Percentiles rank a stretch among this genome's conserved stretches.
Conservation (phyloP, 129 eudicot species). For the Mikania micrantha region DNA sequence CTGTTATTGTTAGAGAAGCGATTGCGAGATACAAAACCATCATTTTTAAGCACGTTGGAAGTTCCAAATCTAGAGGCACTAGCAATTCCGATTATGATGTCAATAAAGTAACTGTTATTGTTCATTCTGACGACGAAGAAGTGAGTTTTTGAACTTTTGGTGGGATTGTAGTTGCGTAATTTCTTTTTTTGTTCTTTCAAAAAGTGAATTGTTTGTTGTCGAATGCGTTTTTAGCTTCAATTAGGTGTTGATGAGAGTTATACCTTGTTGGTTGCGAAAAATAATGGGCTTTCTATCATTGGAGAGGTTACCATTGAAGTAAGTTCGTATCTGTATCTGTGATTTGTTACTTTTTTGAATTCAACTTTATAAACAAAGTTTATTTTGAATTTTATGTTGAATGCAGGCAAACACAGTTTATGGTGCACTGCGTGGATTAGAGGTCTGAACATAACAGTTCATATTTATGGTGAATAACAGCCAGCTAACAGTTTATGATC, state of each 20-base stretch:
- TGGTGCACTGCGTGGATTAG: constrained; percentile 93
- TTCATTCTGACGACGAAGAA: constrained; percentile 52
- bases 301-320: constrained; percentile 76
- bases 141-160: constrained; percentile 23
- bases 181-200: neutral
- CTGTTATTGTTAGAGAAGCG: constrained; percentile 47
- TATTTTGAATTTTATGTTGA: neutral
- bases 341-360: neutral
- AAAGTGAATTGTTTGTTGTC: constrained; percentile 2
- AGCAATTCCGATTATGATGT: constrained; percentile 35
- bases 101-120: constrained; percentile 36
- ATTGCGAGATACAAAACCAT: constrained; percentile 56
- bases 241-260: constrained; percentile 94
- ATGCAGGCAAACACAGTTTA: constrained; percentile 89
- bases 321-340: neutral
- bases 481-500: neutral
- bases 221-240: constrained; percentile 47
- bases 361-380: neutral
- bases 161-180: neutral
- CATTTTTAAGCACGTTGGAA: constrained; percentile 47
- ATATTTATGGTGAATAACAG: neutral
- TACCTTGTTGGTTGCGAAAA: constrained; percentile 50
- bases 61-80: constrained; percentile 1
- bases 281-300: constrained; percentile 45
- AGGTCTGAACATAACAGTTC: constrained; percentile 42